phyloP scores from a whole-genome alignment of 1,139 yeast species.

The Schizosaccharomyces versatilis region DNA sequence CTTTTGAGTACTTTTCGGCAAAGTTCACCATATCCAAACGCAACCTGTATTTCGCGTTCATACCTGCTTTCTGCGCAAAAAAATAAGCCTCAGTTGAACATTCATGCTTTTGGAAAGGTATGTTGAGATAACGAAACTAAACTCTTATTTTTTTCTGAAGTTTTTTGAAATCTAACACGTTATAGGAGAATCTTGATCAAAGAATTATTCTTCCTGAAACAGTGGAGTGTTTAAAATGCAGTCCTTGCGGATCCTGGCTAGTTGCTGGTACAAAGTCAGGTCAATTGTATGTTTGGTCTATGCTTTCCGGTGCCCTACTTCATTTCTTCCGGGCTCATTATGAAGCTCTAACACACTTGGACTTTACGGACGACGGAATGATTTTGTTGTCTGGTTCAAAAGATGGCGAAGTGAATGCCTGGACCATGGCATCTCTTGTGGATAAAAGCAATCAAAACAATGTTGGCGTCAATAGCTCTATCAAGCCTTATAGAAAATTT shows the following conservation, averaged over 20 bases:
- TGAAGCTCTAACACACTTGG: constrained; percentile 42
- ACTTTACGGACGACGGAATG: constrained; percentile 42
- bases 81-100: not conserved
- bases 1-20: not conserved
- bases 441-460: constrained; percentile 17
- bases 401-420: constrained; percentile 59
- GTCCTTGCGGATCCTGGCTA: constrained; percentile 32
- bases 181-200: constrained; percentile 56
- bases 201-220: constrained; percentile 71
- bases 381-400: constrained; percentile 54
- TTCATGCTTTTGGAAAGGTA: constrained; percentile 1
- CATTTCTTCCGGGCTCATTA: constrained; percentile 67
- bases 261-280: constrained; percentile 52
- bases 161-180: not conserved
- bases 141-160: not conserved
- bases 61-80: not conserved
- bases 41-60: not conserved
- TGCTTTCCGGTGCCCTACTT: constrained; percentile 52
- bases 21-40: not conserved
- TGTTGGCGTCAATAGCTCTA: constrained; percentile 15
- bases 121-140: not conserved
- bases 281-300: constrained; percentile 58
- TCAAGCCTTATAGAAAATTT: constrained; percentile 29
- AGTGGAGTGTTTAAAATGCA: constrained; percentile 33
- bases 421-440: constrained; percentile 46